phyloP scores from a whole-genome alignment of 805 yeast species.

The Priceomyces medius region DNA sequence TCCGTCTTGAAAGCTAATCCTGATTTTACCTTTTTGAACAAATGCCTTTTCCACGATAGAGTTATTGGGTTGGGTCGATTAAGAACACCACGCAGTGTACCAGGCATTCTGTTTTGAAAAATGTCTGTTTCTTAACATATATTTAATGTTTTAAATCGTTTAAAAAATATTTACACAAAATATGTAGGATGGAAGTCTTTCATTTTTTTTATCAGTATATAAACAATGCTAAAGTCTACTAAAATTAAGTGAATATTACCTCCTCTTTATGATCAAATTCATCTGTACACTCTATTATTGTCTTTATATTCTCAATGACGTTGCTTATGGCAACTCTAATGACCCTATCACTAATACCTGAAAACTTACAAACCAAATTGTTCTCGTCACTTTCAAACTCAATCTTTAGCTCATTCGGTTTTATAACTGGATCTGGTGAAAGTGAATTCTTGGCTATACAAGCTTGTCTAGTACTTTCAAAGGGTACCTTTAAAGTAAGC shows the following conservation, averaged over 20 bases:
- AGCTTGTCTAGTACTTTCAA: constrained; percentile 59
- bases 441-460: constrained; percentile 59
- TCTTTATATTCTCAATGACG: constrained; percentile 71
- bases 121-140: not conserved
- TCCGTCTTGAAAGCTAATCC: constrained; percentile 7
- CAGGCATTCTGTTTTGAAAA: not conserved
- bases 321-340: constrained; percentile 84
- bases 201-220: too few species aligned
- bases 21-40: constrained; percentile 2
- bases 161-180: constrained; percentile 1
- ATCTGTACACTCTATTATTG: constrained; percentile 78
- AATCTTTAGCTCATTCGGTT: constrained; percentile 61
- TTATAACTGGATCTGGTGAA: constrained; percentile 78
- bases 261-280: constrained; percentile 51
- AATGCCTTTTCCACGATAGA: not conserved
- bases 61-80: not conserved
- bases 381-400: constrained; percentile 36
- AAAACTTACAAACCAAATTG: constrained; percentile 47
- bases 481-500: constrained; percentile 57
- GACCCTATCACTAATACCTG: constrained; percentile 68
- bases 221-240: not conserved
- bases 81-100: not conserved
- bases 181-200: not conserved
- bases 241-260: constrained; percentile 15
- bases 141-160: not conserved